A percentile compares a stretch with the other conserved stretches of the same genome.
Conservation (phyloP, 2,329 filamentous ascomycete genomes). For the Exophiala xenobiotica region DNA sequence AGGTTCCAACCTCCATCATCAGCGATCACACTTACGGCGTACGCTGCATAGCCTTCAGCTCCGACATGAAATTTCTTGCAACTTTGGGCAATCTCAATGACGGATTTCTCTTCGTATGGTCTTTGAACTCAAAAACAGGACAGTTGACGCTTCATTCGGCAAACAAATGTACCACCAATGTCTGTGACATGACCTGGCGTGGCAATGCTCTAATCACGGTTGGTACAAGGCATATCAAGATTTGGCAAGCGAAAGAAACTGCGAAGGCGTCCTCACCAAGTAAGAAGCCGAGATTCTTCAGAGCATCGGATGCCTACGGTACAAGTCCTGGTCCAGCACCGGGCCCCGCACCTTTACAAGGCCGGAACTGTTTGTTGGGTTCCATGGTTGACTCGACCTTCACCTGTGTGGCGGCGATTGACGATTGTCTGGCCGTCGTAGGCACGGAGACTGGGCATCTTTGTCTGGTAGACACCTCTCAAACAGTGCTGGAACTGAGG, state of each 20-base stretch:
- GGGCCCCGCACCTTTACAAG: constrained; percentile 69
- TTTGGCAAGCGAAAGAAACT: constrained; percentile 67
- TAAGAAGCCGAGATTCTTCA: constrained; percentile 56
- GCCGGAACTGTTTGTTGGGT: constrained; percentile 84
- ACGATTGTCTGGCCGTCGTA: constrained; percentile 72
- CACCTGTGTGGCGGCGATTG: constrained; percentile 70
- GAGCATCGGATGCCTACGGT: constrained; percentile 37
- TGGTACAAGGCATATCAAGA: constrained; percentile 86
- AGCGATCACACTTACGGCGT: constrained; percentile 91
- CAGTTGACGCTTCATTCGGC: constrained; percentile 75
- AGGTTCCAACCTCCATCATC: constrained; percentile 79
- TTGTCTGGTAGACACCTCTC: constrained; percentile 68
- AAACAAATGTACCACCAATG: constrained; percentile 87
- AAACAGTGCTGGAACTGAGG: constrained; percentile 19
- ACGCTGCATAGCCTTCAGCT: constrained; percentile 82
- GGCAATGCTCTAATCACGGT: constrained; percentile 80
- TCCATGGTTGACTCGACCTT: constrained; percentile 81
- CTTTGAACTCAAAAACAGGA: constrained; percentile 77
- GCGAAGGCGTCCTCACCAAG: constrained; percentile 60
- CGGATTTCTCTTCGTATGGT: constrained; percentile 91
- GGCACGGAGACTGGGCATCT: constrained; percentile 86
- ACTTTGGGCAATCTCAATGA: constrained; percentile 88
- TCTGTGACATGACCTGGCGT: constrained; percentile 88
- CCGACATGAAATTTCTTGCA: constrained; percentile 80
- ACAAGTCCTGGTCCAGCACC: constrained; percentile 61